phyloP scores from a whole-genome alignment of 139 green algal species.

The Micractinium conductrix region DNA sequence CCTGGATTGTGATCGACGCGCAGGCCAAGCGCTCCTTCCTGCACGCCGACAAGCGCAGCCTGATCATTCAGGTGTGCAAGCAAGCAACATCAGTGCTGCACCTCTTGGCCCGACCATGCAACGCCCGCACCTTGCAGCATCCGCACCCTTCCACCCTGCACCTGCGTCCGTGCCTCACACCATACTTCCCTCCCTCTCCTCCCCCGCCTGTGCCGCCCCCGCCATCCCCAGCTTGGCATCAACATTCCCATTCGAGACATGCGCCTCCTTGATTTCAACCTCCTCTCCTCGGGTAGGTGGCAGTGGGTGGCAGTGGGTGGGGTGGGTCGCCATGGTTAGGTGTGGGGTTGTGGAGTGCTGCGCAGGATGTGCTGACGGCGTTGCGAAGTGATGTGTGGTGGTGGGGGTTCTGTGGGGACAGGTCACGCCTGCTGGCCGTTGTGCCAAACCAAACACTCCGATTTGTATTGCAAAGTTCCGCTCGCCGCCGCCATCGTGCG shows the following conservation, averaged over 20 bases:
- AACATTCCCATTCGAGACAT: slow-evolving; percentile 87
- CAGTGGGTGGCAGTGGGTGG: background rate
- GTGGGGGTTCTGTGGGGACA: background rate
- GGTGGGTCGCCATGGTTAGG: background rate
- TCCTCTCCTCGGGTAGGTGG: slow-evolving; percentile 41
- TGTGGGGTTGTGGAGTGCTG: background rate
- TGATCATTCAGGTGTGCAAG: slow-evolving; percentile 77
- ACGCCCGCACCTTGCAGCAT: too few species aligned
- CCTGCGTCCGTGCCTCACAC: too few species aligned
- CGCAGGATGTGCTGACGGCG: background rate
- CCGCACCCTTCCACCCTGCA: too few species aligned
- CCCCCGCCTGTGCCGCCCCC: too few species aligned
- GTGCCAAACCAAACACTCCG: too few species aligned
- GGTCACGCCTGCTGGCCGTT: too few species aligned
- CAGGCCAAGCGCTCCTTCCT: slow-evolving; percentile 52
- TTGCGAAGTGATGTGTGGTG: too few species aligned
- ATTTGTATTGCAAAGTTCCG: too few species aligned
- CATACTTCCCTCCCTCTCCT: too few species aligned
- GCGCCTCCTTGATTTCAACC: slow-evolving; percentile 80
- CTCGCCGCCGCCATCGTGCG: too few species aligned
- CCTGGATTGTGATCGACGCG: slow-evolving; percentile 67
- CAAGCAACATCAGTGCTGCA: too few species aligned
- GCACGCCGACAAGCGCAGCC: slow-evolving; percentile 78
- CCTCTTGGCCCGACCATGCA: too few species aligned
- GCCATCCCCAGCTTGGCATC: slow-evolving; percentile 70